Percentiles rank a stretch among this genome's conserved stretches.
Evolutionary conservation across 148 eudicot species (phyloP).

Genomic region (Rhododendron simsii): DNA sequence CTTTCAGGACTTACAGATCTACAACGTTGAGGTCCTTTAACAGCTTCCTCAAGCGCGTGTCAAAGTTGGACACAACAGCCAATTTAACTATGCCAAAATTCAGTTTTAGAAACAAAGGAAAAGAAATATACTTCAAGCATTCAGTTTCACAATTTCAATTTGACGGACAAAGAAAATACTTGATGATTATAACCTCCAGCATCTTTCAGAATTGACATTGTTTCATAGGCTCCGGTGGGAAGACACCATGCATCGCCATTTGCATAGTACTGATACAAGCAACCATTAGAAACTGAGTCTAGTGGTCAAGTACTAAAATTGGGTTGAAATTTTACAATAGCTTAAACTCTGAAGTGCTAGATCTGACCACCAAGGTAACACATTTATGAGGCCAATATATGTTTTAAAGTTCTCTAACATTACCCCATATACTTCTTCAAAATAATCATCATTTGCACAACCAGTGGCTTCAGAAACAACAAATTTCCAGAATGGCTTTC

Average conservation of each 20-base stretch:
- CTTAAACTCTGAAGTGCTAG: neutral
- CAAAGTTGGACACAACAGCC: constrained; percentile 96
- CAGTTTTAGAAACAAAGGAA: constrained; percentile 7
- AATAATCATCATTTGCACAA: constrained; percentile 61
- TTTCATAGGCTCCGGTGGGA: constrained; percentile 80
- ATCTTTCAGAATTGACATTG: constrained; percentile 55
- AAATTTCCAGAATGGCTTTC: constrained; percentile 91
- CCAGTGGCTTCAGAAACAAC: constrained; percentile 97
- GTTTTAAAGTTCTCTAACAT: neutral
- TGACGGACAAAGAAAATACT: constrained; percentile 28
- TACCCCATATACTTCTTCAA: constrained; percentile 95
- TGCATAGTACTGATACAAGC: constrained; percentile 73
- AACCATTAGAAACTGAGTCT: neutral
- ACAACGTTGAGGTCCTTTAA: constrained; percentile 79
- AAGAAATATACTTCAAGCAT: neutral
- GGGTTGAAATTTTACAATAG: neutral
- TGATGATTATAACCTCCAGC: constrained; percentile 69
- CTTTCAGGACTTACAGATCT: constrained; percentile 55
- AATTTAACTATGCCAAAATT: constrained; percentile 65
- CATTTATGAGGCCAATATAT: neutral
- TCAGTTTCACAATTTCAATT: neutral
- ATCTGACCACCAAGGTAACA: neutral
- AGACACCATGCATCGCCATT: constrained; percentile 91
- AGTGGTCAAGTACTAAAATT: neutral
- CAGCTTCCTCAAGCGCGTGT: constrained; percentile 89